Conservation (phyloP, 345 rosid genomes). For the Carallia brachiata region DNA sequence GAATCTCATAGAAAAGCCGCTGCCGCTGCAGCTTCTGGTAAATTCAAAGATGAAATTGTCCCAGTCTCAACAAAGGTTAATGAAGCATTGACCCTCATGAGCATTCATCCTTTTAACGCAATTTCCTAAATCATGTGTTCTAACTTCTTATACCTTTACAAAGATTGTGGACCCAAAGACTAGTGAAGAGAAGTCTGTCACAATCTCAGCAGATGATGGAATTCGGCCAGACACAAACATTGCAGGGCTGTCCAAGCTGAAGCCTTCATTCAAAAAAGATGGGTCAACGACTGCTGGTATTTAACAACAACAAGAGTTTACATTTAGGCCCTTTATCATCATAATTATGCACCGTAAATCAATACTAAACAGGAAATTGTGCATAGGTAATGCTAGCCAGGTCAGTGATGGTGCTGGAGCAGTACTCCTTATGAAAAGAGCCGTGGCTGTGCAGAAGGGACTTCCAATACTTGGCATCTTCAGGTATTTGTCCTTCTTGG, state of each 20-base stretch:
- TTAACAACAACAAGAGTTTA: background rate
- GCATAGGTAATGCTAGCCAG: conserved; percentile 90
- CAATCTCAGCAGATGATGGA: conserved; percentile 73
- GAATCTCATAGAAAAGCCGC: conserved; percentile 94
- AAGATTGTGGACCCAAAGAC: conserved; percentile 85
- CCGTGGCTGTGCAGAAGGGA: conserved; percentile 73
- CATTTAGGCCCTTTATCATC: background rate
- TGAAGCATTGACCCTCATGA: background rate
- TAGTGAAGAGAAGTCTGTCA: conserved; percentile 63
- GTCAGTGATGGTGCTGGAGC: conserved; percentile 98
- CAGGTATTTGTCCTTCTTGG: conserved; percentile 45
- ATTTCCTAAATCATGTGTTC: background rate
- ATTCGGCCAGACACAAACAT: conserved; percentile 68
- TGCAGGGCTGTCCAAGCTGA: conserved; percentile 68
- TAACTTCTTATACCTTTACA: conserved; percentile 7
- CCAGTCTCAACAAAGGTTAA: conserved; percentile 81
- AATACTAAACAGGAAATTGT: conserved; percentile 6
- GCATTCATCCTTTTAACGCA: background rate
- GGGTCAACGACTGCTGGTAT: conserved; percentile 95
- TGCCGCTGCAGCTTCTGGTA: conserved; percentile 75
- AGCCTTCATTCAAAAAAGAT: conserved; percentile 74
- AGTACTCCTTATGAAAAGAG: conserved; percentile 89
- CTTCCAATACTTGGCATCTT: conserved; percentile 89
- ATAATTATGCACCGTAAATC: background rate
- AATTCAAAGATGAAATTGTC: conserved; percentile 84